phyloP scores from a whole-genome alignment of 306 rosid genomes.

The Corylus heterophylla region DNA sequence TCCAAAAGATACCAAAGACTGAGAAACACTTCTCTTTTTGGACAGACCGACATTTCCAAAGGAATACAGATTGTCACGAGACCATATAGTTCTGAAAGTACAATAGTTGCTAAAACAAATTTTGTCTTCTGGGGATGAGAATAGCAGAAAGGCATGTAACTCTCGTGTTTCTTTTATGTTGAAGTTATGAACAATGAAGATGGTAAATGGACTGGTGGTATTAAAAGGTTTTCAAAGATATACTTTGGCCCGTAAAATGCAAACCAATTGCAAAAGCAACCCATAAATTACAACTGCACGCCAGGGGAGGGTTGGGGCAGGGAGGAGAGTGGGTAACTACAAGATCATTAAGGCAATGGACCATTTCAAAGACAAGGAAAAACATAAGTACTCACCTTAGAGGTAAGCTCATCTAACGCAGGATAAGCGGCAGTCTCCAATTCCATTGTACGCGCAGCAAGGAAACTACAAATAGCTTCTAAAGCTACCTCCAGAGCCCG shows the following conservation, averaged over 20 bases:
- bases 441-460: constrained; percentile 90
- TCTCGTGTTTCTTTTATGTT: background rate
- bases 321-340: no score
- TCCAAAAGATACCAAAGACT: background rate
- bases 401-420: constrained; percentile 91
- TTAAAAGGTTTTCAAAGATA: background rate
- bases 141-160: background rate
- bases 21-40: background rate
- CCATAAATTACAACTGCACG: no score
- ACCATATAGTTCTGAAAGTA: background rate
- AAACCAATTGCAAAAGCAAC: no score
- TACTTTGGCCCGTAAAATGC: no score
- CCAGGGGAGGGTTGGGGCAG: no score
- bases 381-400: constrained; percentile 53
- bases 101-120: background rate
- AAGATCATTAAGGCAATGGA: no score
- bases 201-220: background rate
- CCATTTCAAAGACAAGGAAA: constrained; percentile 2
- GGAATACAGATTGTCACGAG: background rate
- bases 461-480: constrained; percentile 96
- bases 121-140: background rate
- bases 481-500: constrained; percentile 94
- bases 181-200: no score
- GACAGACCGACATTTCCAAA: background rate
- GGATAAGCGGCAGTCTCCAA: constrained; percentile 95